Evolutionary conservation across 495 filamentous ascomycete species (phyloP).

Genomic region (Margaritispora aquatica): DNA sequence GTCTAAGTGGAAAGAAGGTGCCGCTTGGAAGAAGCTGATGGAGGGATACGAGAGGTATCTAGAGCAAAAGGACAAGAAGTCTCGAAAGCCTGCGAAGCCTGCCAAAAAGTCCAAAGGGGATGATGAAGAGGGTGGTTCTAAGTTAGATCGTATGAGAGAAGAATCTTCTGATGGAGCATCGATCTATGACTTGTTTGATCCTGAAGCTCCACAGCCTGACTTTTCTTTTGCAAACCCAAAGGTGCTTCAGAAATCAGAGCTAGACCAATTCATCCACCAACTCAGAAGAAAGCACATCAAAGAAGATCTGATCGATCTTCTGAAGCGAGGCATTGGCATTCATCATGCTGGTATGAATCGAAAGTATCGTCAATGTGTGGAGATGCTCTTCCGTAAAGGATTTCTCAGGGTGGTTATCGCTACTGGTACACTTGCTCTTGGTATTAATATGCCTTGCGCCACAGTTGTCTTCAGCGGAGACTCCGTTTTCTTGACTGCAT

Average conservation of each 20-base stretch:
- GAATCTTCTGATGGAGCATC: constrained; percentile 44
- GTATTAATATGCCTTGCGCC: constrained; percentile 83
- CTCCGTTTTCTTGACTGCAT: constrained; percentile 61
- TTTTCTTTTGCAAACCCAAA: constrained; percentile 62
- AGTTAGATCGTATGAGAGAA: constrained; percentile 47
- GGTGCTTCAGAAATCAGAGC: constrained; percentile 44
- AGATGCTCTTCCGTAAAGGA: constrained; percentile 69
- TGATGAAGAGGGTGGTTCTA: constrained; percentile 39
- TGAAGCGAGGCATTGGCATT: constrained; percentile 63
- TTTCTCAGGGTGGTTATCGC: constrained; percentile 68
- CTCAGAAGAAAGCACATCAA: constrained; percentile 38
- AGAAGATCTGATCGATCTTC: constrained; percentile 42
- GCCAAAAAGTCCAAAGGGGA: constrained; percentile 31
- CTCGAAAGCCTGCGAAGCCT: constrained; percentile 30
- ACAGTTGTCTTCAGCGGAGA: constrained; percentile 74
- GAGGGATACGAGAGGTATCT: constrained; percentile 51
- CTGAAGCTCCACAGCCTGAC: constrained; percentile 49
- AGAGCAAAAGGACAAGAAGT: constrained; percentile 30
- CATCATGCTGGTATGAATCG: constrained; percentile 78
- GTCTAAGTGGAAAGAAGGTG: constrained; percentile 45
- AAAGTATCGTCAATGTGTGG: constrained; percentile 63
- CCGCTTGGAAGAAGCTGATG: constrained; percentile 53
- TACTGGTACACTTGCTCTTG: constrained; percentile 68
- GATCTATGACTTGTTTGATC: constrained; percentile 56
- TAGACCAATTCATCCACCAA: constrained; percentile 39